Conservation (phyloP, 2,329 filamentous ascomycete species). For the Trichophyton schoenleinii region DNA sequence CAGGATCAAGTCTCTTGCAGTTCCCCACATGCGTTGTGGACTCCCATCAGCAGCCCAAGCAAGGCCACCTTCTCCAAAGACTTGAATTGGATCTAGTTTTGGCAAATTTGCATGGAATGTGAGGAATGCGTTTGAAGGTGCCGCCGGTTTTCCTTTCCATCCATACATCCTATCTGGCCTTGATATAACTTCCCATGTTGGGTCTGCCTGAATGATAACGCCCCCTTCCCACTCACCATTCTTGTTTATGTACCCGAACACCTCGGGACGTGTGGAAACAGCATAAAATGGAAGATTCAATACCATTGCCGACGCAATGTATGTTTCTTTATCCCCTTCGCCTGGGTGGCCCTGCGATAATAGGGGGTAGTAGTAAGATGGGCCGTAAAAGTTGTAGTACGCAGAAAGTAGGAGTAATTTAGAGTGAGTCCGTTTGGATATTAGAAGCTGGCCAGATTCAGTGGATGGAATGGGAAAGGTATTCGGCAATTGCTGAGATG, state of each 20-base stretch:
- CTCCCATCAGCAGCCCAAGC: constrained; percentile 27
- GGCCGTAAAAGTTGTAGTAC: constrained; percentile 47
- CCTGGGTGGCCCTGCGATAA: constrained; percentile 23
- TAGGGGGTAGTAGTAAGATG: constrained; percentile 38
- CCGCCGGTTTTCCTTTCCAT: constrained; percentile 14
- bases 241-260: constrained; percentile 11
- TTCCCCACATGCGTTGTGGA: constrained; percentile 27
- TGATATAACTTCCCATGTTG: constrained; percentile 24
- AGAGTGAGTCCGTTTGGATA: constrained; percentile 38
- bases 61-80: constrained; percentile 28
- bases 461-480: constrained; percentile 31
- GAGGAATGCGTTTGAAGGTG: constrained; percentile 24
- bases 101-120: constrained; percentile 29
- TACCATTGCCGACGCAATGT: constrained; percentile 10
- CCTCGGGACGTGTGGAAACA: constrained; percentile 13
- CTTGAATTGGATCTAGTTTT: constrained; percentile 30
- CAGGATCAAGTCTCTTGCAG: constrained; percentile 22
- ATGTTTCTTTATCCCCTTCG: constrained; percentile 16
- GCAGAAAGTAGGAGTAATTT: constrained; percentile 38
- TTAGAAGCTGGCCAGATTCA: constrained; percentile 39
- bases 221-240: constrained; percentile 12
- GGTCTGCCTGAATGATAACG: constrained; percentile 20
- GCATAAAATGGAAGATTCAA: constrained; percentile 13
- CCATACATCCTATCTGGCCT: constrained; percentile 12
- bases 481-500: constrained; percentile 30